phyloP scores from a whole-genome alignment of 2,329 filamentous ascomycete genomes.

The Camptophora hylomeconis region DNA sequence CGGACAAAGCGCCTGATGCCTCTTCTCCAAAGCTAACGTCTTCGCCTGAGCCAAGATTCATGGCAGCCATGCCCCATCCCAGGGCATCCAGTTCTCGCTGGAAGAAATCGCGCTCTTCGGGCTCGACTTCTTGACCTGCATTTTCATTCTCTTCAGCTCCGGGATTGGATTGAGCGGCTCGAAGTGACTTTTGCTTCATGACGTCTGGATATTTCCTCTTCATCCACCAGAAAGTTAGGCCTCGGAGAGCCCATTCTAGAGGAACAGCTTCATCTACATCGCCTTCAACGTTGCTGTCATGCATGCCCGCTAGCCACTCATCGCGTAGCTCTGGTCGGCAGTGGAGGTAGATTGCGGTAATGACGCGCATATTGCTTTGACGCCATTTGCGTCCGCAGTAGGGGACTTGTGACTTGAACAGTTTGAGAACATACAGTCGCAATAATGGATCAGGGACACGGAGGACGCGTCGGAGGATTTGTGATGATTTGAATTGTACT shows the following conservation, averaged over 20 bases:
- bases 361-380: constrained; percentile 95
- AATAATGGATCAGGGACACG: constrained; percentile 80
- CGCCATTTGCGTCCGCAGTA: constrained; percentile 98
- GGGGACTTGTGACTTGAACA: constrained; percentile 97
- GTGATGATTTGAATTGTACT: constrained; percentile 88
- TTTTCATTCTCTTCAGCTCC: constrained; percentile 27
- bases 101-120: constrained; percentile 70
- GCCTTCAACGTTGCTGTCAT: constrained; percentile 51
- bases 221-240: constrained; percentile 91
- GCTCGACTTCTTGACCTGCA: constrained; percentile 41
- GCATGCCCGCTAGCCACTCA: constrained; percentile 37
- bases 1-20: constrained; percentile 7
- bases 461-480: constrained; percentile 80
- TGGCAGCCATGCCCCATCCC: constrained; percentile 34
- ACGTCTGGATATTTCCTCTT: constrained; percentile 67
- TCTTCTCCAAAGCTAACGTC: constrained; percentile 17
- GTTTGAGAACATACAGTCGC: constrained; percentile 85
- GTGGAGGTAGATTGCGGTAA: constrained; percentile 90
- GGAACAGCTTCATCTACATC: constrained; percentile 89
- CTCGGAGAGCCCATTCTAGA: constrained; percentile 77
- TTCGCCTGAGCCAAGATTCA: constrained; percentile 9
- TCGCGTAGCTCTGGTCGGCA: constrained; percentile 85
- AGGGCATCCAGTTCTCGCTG: constrained; percentile 62
- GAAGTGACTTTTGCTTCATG: constrained; percentile 41
- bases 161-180: constrained; percentile 15